A percentile compares a stretch with the other conserved stretches of the same genome.
Conservation (phyloP, 805 yeast genomes). For the Candida gorgasii region DNA sequence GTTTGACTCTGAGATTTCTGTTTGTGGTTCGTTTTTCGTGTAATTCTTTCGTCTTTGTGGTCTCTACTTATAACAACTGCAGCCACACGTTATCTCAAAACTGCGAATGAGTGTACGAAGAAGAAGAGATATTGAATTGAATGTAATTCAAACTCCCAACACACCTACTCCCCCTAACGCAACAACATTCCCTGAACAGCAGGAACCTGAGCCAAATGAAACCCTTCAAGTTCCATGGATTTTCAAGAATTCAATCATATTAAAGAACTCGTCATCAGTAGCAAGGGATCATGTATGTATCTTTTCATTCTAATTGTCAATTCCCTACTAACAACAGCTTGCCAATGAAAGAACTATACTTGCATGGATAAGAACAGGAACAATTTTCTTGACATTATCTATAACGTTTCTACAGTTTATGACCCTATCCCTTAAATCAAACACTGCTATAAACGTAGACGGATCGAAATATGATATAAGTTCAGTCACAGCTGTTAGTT, state of each 20-base stretch:
- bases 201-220: not conserved
- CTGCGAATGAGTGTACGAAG: conserved; percentile 5
- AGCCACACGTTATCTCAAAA: too few relatives aligned
- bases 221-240: conserved; percentile 1
- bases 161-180: not conserved
- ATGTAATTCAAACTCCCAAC: not conserved
- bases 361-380: conserved; percentile 29
- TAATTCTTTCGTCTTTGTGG: too few relatives aligned
- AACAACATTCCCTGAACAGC: not conserved
- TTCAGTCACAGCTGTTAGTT: not conserved
- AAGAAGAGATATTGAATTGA: conserved; percentile 5
- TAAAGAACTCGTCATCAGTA: conserved; percentile 33
- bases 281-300: conserved; percentile 41
- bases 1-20: too few relatives aligned
- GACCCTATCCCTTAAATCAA: conserved; percentile 19
- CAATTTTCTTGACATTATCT: conserved; percentile 24
- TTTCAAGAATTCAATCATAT: conserved; percentile 7
- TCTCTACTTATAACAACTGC: too few relatives aligned
- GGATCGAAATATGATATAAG: conserved; percentile 5
- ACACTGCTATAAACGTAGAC: conserved; percentile 7
- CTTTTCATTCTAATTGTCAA: not conserved
- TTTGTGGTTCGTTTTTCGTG: too few relatives aligned
- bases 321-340: conserved; percentile 23
- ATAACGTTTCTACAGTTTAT: conserved; percentile 25
- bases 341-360: conserved; percentile 37